Percentiles rank a stretch among this genome's conserved stretches.
Evolutionary conservation across 1,139 yeast species (phyloP).

Genomic region (Magnusiomyces sp.): DNA sequence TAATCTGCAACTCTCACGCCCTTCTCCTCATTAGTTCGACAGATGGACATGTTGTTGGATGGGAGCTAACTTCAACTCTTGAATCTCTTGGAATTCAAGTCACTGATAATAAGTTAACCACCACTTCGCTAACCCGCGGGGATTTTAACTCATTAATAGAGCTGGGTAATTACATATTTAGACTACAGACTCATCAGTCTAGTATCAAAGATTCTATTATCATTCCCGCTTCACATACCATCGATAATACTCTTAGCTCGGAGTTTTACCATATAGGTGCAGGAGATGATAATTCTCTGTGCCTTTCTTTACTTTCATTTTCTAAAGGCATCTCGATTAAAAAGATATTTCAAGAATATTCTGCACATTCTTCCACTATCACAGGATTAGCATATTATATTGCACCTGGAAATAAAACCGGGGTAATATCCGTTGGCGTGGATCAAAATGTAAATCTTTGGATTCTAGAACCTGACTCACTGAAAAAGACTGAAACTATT

Average conservation of each 20-base stretch:
- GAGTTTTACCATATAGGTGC: conserved; percentile 50
- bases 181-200: conserved; percentile 67
- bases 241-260: background rate
- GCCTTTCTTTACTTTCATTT: conserved; percentile 35
- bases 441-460: conserved; percentile 73
- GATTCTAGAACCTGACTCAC: conserved; percentile 32
- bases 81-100: background rate
- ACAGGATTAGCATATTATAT: conserved; percentile 45
- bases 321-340: conserved; percentile 24
- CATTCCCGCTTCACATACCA: conserved; percentile 3
- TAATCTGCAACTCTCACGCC: conserved; percentile 25
- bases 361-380: conserved; percentile 82
- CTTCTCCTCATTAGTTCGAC: conserved; percentile 59
- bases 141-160: no score
- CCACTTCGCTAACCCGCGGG: no score
- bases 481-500: conserved; percentile 33
- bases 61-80: conserved; percentile 42
- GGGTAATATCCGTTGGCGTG: conserved; percentile 43
- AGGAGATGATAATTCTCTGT: conserved; percentile 85
- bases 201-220: conserved; percentile 54
- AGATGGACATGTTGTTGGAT: conserved; percentile 67
- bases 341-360: conserved; percentile 32
- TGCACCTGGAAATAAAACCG: conserved; percentile 20
- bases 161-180: conserved; percentile 25
- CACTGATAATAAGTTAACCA: background rate